Evolutionary conservation across 1,284 basidiomycete genomes (phyloP).

Genomic region (Irpex sp.): DNA sequence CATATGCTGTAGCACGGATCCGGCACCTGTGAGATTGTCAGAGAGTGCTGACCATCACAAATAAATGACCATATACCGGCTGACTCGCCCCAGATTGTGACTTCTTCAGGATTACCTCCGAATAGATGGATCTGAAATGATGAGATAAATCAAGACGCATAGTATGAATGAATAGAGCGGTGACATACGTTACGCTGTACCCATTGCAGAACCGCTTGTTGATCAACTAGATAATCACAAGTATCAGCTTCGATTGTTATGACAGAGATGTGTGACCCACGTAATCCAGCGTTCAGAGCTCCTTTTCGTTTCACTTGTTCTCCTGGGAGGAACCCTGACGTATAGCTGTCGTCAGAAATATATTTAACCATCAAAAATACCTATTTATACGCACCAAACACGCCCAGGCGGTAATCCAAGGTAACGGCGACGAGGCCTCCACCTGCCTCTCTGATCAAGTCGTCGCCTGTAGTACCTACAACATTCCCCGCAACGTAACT

Average conservation of each 20-base stretch:
- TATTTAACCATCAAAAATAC: neutral
- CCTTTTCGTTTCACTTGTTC: neutral
- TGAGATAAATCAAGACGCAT: neutral
- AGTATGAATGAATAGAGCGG: neutral
- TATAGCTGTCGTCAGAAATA: neutral
- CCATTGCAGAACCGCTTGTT: neutral
- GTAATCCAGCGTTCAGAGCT: neutral
- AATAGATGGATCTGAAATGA: neutral
- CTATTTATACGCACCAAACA: neutral
- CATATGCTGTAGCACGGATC: neutral
- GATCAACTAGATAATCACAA: neutral
- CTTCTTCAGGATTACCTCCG: neutral
- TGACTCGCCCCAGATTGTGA: slow-evolving; percentile 1
- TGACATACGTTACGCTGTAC: neutral
- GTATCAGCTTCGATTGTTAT: neutral
- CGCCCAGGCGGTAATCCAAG: neutral
- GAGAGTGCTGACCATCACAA: neutral
- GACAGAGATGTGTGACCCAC: neutral
- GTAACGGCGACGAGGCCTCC: neutral
- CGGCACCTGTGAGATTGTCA: neutral
- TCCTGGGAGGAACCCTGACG: neutral
- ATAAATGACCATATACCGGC: neutral
- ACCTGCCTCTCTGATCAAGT: neutral
- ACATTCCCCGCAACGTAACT: neutral
- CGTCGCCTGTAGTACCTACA: neutral